phyloP scores from a whole-genome alignment of 208 protist species.

The Trypanosoma boissoni region DNA sequence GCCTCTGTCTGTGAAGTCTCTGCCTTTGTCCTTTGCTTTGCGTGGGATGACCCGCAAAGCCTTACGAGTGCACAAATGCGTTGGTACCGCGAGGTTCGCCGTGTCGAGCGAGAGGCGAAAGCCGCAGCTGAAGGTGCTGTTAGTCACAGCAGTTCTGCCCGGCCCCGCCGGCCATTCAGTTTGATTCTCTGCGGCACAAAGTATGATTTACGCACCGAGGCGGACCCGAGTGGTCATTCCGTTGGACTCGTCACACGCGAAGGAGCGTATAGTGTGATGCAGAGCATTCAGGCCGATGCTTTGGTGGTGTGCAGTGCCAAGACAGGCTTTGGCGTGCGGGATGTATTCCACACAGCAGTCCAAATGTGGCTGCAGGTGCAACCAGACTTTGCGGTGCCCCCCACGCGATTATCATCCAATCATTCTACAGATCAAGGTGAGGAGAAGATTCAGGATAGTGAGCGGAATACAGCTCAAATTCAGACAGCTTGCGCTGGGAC shows the following conservation, averaged over 20 bases:
- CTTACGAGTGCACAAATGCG: slow-evolving; percentile 24
- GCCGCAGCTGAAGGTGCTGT: too few relatives aligned
- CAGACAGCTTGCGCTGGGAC: too few relatives aligned
- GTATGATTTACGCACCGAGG: slow-evolving; percentile 15
- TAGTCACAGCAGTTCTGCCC: neutral
- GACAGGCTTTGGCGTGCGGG: slow-evolving; percentile 18
- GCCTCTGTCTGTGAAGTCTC: slow-evolving; percentile 14
- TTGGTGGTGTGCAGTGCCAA: slow-evolving; percentile 27
- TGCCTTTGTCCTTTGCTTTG: slow-evolving; percentile 27
- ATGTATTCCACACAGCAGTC: slow-evolving; percentile 24
- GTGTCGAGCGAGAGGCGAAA: slow-evolving; percentile 12
- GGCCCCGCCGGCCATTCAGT: slow-evolving; percentile 8
- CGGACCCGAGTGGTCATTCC: slow-evolving; percentile 2
- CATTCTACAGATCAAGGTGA: neutral
- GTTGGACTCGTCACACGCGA: slow-evolving; percentile 21
- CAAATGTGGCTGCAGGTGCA: slow-evolving; percentile 22
- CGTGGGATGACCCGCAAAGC: slow-evolving; percentile 23
- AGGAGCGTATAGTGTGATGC: slow-evolving; percentile 16
- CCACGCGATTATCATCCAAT: neutral
- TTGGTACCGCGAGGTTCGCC: slow-evolving; percentile 23
- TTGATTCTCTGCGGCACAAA: slow-evolving; percentile 22
- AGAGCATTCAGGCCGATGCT: slow-evolving; percentile 21
- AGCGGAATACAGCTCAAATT: too few relatives aligned
- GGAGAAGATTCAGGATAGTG: too few relatives aligned
- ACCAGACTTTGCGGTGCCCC: neutral